These are phyloP conservation scores for Tetrahymena borealis DNA, from an alignment of 73 alveolate genomes.

Conservation along the genomic window DNA sequence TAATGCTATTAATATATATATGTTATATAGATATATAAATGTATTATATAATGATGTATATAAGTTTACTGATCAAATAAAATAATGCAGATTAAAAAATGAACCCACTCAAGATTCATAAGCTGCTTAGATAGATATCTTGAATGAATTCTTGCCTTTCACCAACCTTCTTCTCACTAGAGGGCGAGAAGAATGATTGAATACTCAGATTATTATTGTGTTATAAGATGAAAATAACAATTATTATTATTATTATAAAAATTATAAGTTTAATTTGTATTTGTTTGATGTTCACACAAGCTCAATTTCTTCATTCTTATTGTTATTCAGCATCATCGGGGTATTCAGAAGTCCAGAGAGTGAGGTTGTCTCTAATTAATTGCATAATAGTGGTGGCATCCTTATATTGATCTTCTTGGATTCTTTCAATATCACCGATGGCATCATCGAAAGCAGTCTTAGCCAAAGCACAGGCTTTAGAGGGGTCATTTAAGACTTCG, in stretches of 20 bases:
- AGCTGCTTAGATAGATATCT: neutral
- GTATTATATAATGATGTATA: neutral
- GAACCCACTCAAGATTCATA: neutral
- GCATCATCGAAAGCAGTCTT: constrained; percentile 66
- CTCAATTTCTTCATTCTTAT: neutral
- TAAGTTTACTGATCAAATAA: neutral
- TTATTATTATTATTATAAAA: neutral
- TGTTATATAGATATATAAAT: neutral
- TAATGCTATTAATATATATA: neutral
- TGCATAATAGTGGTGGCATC: constrained; percentile 55
- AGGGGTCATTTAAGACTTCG: constrained; percentile 74
- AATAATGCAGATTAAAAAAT: neutral
- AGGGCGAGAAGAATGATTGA: neutral
- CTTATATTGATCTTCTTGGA: constrained; percentile 54
- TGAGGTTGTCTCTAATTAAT: constrained; percentile 49
- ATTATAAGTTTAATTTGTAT: neutral
- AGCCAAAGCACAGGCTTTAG: constrained; percentile 70
- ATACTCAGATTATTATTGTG: neutral
- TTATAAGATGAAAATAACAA: neutral
- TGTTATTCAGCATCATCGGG: constrained; percentile 29
- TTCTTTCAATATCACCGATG: constrained; percentile 53
- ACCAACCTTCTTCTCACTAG: neutral
- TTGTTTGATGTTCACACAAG: neutral
- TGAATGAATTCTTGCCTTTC: neutral
- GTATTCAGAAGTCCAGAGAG: constrained; percentile 53